Conservation (phyloP, 345 rosid species). For the Mangifera indica region DNA sequence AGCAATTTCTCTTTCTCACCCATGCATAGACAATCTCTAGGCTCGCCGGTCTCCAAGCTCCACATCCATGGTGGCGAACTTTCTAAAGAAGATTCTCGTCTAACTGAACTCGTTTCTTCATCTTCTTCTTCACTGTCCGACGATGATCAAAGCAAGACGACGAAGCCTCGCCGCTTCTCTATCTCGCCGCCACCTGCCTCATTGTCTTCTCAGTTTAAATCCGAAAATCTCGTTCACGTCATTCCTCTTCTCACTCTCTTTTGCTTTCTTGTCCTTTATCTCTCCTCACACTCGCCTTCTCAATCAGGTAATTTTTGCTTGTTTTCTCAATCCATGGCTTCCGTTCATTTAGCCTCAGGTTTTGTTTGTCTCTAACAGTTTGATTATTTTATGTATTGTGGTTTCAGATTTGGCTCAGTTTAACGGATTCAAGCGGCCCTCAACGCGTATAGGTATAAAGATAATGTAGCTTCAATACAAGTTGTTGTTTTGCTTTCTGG, state of each 20-base stretch:
- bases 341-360: not conserved
- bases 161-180: constrained; percentile 57
- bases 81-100: constrained; percentile 34
- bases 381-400: constrained; percentile 2
- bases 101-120: constrained; percentile 29
- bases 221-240: constrained; percentile 73
- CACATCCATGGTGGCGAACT: constrained; percentile 58
- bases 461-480: constrained; percentile 39
- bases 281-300: constrained; percentile 78
- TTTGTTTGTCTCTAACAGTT: not conserved
- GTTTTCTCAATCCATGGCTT: not conserved
- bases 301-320: constrained; percentile 49
- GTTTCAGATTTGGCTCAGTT: constrained; percentile 80
- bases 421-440: constrained; percentile 50
- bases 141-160: constrained; percentile 50
- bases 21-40: constrained; percentile 93
- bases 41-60: constrained; percentile 75
- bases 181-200: constrained; percentile 25
- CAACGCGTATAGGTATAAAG: constrained; percentile 50
- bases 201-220: constrained; percentile 36
- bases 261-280: constrained; percentile 80
- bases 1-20: constrained; percentile 9
- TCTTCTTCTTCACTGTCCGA: constrained; percentile 33
- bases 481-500: not conserved
- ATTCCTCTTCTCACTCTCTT: constrained; percentile 75